Base-by-base conservation (phyloP, 148 eudicot species). In the Cornus controversa region DNA sequence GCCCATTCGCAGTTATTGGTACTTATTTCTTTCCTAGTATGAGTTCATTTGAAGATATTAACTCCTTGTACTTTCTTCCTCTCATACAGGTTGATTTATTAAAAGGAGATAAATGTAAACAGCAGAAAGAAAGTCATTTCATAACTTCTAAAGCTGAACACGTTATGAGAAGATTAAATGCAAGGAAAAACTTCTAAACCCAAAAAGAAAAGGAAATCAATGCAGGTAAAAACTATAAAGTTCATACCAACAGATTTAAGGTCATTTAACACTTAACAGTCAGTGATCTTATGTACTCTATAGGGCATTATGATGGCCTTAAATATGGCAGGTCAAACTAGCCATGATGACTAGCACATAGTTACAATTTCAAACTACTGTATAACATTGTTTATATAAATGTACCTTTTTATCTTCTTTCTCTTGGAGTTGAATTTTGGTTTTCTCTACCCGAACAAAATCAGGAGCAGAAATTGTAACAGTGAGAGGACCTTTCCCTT, bases 391-490 rank as follows among this genome's bases (percentile, higher is more conserved):
- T 20, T 72, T 36, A 26, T 73, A 37, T 6, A 29, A 69, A 36
- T 6, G 18, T 86, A 93, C 98, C 98, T 88, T 87, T 53, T 83
- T 75, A 80, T 88, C 82, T 81, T 88, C 86, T 47, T 91, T 89
- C 76, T 85, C 87, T 84, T 72, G 84, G 71, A 93, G 86, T 70
- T 86, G 82, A 78, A 93, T 72, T 29, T 85, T 75, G 31, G 74
- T 73, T 75, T 90, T 83, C 92, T 90, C 93, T 50, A 90, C 85
- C 69, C 73, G 84, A 75, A 93, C 98, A 85, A 79, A 88, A 60
- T 80, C 82, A 73, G 96, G 92, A 77, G 94, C 94, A n/a, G 83
- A 72, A 72, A 93, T 91, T 40, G 75, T 66, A 42, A 91, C 84
- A 66, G 34, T 82, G 15, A 88, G 81, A 67, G 88, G 74, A 27